Evolutionary conservation across 148 eudicot species (phyloP), one percentile per base, ranked within the genome.

Genomic region (Rhododendron williamsianum): DNA sequence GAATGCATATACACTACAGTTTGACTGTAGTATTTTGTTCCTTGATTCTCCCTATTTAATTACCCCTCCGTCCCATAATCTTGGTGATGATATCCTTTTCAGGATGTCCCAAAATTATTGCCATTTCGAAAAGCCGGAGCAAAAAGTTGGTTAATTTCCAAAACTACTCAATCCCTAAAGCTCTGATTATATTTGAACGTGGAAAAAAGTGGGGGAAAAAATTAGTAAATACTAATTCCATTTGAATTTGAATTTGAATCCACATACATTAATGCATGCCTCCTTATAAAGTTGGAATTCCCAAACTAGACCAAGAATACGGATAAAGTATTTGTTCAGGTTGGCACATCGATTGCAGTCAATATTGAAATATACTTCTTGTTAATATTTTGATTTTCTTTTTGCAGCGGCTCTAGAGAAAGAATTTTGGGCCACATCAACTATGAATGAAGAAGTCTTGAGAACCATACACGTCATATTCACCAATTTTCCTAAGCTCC

Each of bases 401-500:
- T 63, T 18, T 82, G 86, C 92, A 94, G 98, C 93, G 88, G 98
- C 98, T 60, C 87, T 94, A 78, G 97, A 93, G 92, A 95, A 89
- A 90, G 94, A 95, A 86, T 67, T 92, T 33, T 92, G 91, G 93
- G 90, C 98, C 36, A 84, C 93, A 65, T 90, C 93, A 78, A 90
- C 92, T 83, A 89, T 89, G 81, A 94, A 92, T 71, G 95, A 92
- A 89, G 97, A 95, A 89, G 90, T 93, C 54, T 87, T 95, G 89
- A 93, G 76, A 91, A 92, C 97, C 30, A 85, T 95, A 83, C 83
- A 89, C 82, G 91, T 93, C 76, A 91, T 95, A 85, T 93, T 95
- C 76, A 82, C 91, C 86, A 95, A 95, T 86, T 95, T 95, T 80
- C 92, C 90, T 38, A 94, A 94, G 88, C 93, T 95, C 85, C 95